Conservation (phyloP, 345 rosid species). For the Viola odorata region DNA sequence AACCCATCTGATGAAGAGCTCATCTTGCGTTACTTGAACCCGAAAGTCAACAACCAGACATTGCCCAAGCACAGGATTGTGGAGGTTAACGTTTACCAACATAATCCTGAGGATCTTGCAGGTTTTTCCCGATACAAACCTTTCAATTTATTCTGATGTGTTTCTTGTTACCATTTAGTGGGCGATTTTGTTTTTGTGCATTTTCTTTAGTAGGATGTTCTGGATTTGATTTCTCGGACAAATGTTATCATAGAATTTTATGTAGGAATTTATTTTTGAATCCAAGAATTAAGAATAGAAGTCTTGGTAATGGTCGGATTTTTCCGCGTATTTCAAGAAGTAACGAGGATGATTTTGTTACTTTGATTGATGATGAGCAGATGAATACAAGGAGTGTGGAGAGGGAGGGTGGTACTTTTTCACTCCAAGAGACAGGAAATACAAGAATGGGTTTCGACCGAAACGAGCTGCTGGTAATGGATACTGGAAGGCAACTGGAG, state of each 20-base stretch:
- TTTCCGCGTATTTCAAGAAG: too few relatives aligned
- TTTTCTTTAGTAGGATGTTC: too few relatives aligned
- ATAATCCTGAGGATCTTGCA: slow-evolving; percentile 7
- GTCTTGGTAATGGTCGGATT: too few relatives aligned
- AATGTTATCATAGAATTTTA: too few relatives aligned
- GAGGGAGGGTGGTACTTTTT: slow-evolving; percentile 19
- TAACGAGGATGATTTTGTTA: too few relatives aligned
- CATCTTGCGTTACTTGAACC: slow-evolving; percentile 4
- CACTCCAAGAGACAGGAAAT: slow-evolving; percentile 20
- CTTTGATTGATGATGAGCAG: not conserved
- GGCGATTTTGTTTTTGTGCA: too few relatives aligned
- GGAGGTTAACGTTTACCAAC: slow-evolving; percentile 1
- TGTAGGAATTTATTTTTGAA: too few relatives aligned
- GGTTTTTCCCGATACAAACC: not conserved
- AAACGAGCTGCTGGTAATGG: slow-evolving; percentile 16
- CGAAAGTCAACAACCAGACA: not conserved
- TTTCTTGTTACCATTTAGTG: not conserved
- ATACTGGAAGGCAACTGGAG: slow-evolving; percentile 24
- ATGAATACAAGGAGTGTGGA: not conserved
- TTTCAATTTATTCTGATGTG: too few relatives aligned
- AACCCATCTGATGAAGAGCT: slow-evolving; percentile 11
- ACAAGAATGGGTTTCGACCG: slow-evolving; percentile 16
- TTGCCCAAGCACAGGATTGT: slow-evolving; percentile 5
- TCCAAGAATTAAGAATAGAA: too few relatives aligned
- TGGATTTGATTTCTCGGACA: not conserved